These are phyloP conservation scores for Cochlearia excelsa DNA, from an alignment of 345 rosid genomes.

Conservation along the genomic window DNA sequence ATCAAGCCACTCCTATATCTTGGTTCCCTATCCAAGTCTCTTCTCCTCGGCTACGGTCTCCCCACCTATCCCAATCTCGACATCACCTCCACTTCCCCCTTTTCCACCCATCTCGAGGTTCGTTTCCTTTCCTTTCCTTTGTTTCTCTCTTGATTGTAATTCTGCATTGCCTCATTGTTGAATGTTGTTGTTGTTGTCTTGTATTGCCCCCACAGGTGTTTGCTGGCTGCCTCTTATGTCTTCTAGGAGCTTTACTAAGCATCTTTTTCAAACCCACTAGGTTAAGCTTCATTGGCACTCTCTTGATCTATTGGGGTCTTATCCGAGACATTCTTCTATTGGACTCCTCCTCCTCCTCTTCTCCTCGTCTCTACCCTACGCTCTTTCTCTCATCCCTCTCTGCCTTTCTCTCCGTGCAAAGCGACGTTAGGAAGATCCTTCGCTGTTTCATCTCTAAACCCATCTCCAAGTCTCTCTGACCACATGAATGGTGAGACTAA, in stretches of 20 bases:
- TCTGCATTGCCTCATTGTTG: too few relatives aligned
- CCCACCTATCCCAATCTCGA: conserved; percentile 41
- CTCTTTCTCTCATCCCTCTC: conserved; percentile 47
- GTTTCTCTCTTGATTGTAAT: too few relatives aligned
- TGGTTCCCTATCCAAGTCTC: conserved; percentile 56
- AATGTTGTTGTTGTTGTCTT: too few relatives aligned
- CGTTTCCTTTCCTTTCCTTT: neutral
- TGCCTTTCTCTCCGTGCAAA: conserved; percentile 61
- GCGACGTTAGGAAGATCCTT: conserved; percentile 57
- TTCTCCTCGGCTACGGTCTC: conserved; percentile 27
- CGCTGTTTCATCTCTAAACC: conserved; percentile 38
- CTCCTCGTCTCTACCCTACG: conserved; percentile 40
- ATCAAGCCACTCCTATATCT: conserved; percentile 68
- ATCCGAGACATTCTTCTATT: conserved; percentile 39
- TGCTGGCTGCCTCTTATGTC: conserved; percentile 70
- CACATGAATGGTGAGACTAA: neutral
- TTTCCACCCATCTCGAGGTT: conserved; percentile 65
- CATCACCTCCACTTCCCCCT: conserved; percentile 33
- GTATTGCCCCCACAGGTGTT: conserved; percentile 43
- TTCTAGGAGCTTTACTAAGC: conserved; percentile 65
- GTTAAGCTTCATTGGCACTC: conserved; percentile 59
- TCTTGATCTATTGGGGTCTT: conserved; percentile 65
- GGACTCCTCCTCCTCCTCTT: conserved; percentile 14
- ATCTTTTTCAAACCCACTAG: conserved; percentile 44
- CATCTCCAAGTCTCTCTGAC: conserved; percentile 13